Percentiles rank a stretch among this genome's conserved stretches.
Evolutionary conservation across 2,329 filamentous ascomycete genomes (phyloP).

Genomic region (Aspergillus uvarum): DNA sequence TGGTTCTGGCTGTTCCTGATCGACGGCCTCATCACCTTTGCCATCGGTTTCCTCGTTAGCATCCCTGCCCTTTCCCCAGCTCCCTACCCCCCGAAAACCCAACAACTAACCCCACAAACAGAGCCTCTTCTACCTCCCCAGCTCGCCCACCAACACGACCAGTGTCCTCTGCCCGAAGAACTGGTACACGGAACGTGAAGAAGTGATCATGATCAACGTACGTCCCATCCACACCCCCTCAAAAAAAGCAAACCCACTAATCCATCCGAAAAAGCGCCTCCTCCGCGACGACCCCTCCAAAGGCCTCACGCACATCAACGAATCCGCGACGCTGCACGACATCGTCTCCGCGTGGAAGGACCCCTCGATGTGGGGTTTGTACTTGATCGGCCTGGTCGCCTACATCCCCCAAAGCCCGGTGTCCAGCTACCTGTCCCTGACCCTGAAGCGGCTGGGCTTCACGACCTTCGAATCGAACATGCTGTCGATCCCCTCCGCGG

Average conservation of each 20-base stretch:
- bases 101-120: conserved; percentile 4
- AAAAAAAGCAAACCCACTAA: background rate
- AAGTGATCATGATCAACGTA: conserved; percentile 32
- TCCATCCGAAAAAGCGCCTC: conserved; percentile 38
- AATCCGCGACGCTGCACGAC: conserved; percentile 46
- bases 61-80: conserved; percentile 18
- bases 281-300: conserved; percentile 57
- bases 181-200: conserved; percentile 31
- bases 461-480: conserved; percentile 33
- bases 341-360: conserved; percentile 49
- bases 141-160: conserved; percentile 30
- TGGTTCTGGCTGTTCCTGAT: conserved; percentile 47
- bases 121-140: conserved; percentile 31
- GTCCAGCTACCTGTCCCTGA: conserved; percentile 55
- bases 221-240: background rate
- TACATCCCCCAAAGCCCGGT: conserved; percentile 52
- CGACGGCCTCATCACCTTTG: conserved; percentile 45
- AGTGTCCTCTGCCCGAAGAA: conserved; percentile 21
- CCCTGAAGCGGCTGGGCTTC: conserved; percentile 41
- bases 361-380: conserved; percentile 52
- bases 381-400: conserved; percentile 48
- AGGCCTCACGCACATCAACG: conserved; percentile 48
- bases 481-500: conserved; percentile 30
- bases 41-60: conserved; percentile 39
- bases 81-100: conserved; percentile 25